phyloP scores from a whole-genome alignment of 495 filamentous ascomycete genomes.

The Penicillium lividum region DNA sequence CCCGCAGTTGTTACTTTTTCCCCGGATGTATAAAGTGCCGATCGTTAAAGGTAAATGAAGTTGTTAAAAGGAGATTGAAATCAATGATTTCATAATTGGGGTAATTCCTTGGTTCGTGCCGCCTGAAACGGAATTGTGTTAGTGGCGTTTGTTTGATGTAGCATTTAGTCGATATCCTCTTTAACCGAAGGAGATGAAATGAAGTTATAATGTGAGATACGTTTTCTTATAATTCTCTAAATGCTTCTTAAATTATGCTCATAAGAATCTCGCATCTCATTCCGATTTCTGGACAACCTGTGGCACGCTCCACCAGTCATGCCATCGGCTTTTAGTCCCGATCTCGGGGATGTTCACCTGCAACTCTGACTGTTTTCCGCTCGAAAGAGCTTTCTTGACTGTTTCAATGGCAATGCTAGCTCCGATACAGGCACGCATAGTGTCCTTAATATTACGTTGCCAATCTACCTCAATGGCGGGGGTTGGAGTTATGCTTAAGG shows the following conservation, averaged over 20 bases:
- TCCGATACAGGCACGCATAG: constrained; percentile 65
- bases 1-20: not conserved
- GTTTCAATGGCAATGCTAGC: constrained; percentile 62
- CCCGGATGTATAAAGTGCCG: constrained; percentile 1
- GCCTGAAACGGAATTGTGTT: constrained; percentile 11
- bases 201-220: not conserved
- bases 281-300: constrained; percentile 45
- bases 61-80: not conserved
- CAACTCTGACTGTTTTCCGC: constrained; percentile 16
- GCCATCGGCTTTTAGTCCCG: constrained; percentile 56
- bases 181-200: not conserved
- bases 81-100: constrained; percentile 26
- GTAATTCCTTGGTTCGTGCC: constrained; percentile 14
- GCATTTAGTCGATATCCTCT: not conserved
- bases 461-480: constrained; percentile 57
- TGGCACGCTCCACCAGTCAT: constrained; percentile 80
- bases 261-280: not conserved
- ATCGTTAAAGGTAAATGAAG: constrained; percentile 7
- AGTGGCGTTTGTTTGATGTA: not conserved
- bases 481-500: constrained; percentile 41
- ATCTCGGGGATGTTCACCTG: constrained; percentile 56
- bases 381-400: constrained; percentile 49
- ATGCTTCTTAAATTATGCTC: not conserved
- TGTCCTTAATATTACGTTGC: constrained; percentile 57
- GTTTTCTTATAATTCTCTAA: not conserved